A percentile compares a stretch with the other conserved stretches of the same genome.
These are phyloP conservation scores for Amphicarpaea edgeworthii DNA, from an alignment of 306 rosid species.

Conservation along the genomic window DNA sequence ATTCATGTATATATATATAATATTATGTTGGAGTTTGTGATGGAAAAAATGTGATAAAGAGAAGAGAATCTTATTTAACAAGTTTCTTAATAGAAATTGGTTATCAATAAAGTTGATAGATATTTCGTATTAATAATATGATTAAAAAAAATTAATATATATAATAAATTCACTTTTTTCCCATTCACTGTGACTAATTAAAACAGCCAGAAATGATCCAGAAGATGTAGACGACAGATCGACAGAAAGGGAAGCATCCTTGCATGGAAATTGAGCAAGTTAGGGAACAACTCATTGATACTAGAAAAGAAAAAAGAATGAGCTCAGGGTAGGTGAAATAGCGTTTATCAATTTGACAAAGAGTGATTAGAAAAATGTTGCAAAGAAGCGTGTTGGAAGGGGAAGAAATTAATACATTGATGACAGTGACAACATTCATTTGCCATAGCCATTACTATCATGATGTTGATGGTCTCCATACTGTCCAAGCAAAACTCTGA, in stretches of 20 bases:
- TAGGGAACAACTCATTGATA: constrained; percentile 38
- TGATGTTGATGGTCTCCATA: constrained; percentile 46
- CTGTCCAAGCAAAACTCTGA: constrained; percentile 16
- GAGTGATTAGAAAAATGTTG: constrained; percentile 37
- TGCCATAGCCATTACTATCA: constrained; percentile 6
- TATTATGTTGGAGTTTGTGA: too few relatives aligned
- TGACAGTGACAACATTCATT: constrained; percentile 44
- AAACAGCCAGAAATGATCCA: not conserved
- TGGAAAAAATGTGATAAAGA: too few relatives aligned
- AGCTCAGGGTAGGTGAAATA: constrained; percentile 4
- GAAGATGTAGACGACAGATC: not conserved
- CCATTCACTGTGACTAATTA: not conserved
- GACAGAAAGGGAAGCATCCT: constrained; percentile 23
- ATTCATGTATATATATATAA: too few relatives aligned
- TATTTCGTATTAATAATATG: too few relatives aligned
- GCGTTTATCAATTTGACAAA: constrained; percentile 38
- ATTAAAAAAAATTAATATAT: too few relatives aligned
- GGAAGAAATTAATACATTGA: constrained; percentile 29
- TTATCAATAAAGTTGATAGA: too few relatives aligned
- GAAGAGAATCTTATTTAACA: too few relatives aligned
- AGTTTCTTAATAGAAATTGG: too few relatives aligned
- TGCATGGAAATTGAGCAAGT: constrained; percentile 21
- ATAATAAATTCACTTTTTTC: too few relatives aligned
- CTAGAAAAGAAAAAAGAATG: constrained; percentile 34
- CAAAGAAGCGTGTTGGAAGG: constrained; percentile 42